phyloP scores from a whole-genome alignment of 257 asterid genomes.

The Buddleja alternifolia region DNA sequence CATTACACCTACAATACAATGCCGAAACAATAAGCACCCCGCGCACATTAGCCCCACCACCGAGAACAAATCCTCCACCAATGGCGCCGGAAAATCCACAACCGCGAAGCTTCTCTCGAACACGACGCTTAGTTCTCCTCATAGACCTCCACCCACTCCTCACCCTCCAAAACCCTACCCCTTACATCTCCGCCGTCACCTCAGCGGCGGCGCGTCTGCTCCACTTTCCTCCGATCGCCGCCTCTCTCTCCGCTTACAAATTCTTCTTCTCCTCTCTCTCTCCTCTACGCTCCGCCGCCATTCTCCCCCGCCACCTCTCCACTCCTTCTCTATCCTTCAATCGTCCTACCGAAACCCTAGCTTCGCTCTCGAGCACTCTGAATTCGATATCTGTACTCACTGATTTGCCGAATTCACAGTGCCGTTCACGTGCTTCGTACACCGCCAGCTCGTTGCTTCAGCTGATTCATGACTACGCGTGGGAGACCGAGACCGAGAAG shows the following conservation, averaged over 20 bases:
- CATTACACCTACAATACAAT: not conserved
- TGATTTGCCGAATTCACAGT: conserved; percentile 33
- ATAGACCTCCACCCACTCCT: conserved; percentile 81
- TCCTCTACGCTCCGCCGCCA: conserved; percentile 59
- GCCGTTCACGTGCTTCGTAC: conserved; percentile 39
- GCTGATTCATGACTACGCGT: conserved; percentile 64
- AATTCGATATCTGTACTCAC: conserved; percentile 36
- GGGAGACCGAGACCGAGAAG: conserved; percentile 63
- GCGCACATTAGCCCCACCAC: conserved; percentile 36
- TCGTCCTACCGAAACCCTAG: conserved; percentile 40
- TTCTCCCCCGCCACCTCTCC: conserved; percentile 44
- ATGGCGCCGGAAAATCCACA: conserved; percentile 51
- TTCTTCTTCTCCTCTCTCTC: conserved; percentile 84
- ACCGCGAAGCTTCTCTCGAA: conserved; percentile 54
- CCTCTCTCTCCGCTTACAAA: conserved; percentile 69
- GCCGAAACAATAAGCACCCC: conserved; percentile 18
- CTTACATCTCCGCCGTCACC: conserved; percentile 56
- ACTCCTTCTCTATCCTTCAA: conserved; percentile 47
- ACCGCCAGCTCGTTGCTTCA: conserved; percentile 63
- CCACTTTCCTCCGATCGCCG: conserved; percentile 56
- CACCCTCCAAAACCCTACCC: conserved; percentile 47
- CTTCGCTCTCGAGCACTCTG: conserved; percentile 51
- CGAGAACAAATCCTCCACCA: conserved; percentile 5
- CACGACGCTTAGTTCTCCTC: conserved; percentile 70
- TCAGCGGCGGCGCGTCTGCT: conserved; percentile 69